Conservation (phyloP, 2,329 filamentous ascomycete genomes). For the Aspergillus sp. region DNA sequence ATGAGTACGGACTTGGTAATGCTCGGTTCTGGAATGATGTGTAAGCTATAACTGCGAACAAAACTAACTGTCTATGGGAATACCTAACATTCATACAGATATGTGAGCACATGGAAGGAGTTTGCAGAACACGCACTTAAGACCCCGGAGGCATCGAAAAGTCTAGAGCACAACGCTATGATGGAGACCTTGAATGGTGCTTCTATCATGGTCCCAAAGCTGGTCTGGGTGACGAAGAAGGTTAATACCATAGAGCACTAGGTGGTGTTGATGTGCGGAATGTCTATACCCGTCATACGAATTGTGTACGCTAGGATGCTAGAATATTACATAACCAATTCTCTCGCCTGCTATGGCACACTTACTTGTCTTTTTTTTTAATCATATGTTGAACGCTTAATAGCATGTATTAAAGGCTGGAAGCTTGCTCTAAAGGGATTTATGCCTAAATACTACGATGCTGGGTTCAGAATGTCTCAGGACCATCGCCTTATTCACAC, state of each 20-base stretch:
- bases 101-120: constrained; percentile 4
- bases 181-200: constrained; percentile 1
- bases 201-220: not conserved
- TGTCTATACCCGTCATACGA: not conserved
- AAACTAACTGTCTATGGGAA: not conserved
- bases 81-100: not conserved
- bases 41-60: not conserved
- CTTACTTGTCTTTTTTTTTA: too few relatives aligned
- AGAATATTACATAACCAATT: too few relatives aligned
- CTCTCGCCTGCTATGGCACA: too few relatives aligned
- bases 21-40: not conserved
- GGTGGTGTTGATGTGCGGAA: not conserved
- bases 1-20: constrained; percentile 2
- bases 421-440: too few relatives aligned
- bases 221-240: constrained; percentile 4
- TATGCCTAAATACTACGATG: too few relatives aligned
- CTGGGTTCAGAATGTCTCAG: too few relatives aligned
- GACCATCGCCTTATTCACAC: too few relatives aligned
- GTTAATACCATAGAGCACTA: not conserved
- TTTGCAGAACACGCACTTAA: not conserved
- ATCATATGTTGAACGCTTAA: too few relatives aligned
- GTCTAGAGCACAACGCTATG: not conserved
- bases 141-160: not conserved
- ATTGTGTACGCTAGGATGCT: too few relatives aligned
- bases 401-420: too few relatives aligned